Evolutionary conservation across 2,329 filamentous ascomycete genomes (phyloP).

Genomic region (Zalaria obscura): DNA sequence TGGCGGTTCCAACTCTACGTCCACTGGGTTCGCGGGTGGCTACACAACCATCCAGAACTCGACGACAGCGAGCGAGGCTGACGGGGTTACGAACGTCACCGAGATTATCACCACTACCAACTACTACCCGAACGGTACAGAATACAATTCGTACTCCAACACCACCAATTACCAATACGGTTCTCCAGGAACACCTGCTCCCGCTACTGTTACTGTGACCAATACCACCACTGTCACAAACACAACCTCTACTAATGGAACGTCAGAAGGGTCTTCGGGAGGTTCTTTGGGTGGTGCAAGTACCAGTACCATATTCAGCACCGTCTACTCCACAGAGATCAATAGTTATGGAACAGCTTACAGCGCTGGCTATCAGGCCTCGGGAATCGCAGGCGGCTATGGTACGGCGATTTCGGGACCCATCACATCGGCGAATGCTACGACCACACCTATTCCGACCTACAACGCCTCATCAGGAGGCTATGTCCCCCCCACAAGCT

Average conservation of each 20-base stretch:
- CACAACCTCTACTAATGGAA: constrained; percentile 2
- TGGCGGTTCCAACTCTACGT: background rate
- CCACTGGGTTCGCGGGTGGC: background rate
- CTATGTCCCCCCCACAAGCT: background rate
- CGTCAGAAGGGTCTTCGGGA: constrained; percentile 1
- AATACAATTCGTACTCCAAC: constrained; percentile 2
- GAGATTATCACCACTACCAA: constrained; percentile 11
- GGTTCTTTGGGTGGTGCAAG: constrained; percentile 3
- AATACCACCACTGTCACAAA: constrained; percentile 3
- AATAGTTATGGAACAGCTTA: no score
- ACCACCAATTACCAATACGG: background rate
- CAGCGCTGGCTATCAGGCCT: background rate
- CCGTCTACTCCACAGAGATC: constrained; percentile 1
- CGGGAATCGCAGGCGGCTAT: background rate
- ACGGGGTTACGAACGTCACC: constrained; percentile 9
- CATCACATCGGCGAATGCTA: background rate
- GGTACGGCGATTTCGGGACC: background rate
- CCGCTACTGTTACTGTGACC: constrained; percentile 3
- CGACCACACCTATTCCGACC: background rate
- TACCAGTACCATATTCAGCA: constrained; percentile 1
- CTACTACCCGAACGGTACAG: constrained; percentile 9
- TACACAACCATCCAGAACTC: background rate
- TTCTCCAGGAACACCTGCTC: background rate
- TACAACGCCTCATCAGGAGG: background rate
- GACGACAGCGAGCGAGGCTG: background rate